Evolutionary conservation across 345 rosid species (phyloP), one percentile per base, ranked within the genome.

Genomic region (Psidium guajava): DNA sequence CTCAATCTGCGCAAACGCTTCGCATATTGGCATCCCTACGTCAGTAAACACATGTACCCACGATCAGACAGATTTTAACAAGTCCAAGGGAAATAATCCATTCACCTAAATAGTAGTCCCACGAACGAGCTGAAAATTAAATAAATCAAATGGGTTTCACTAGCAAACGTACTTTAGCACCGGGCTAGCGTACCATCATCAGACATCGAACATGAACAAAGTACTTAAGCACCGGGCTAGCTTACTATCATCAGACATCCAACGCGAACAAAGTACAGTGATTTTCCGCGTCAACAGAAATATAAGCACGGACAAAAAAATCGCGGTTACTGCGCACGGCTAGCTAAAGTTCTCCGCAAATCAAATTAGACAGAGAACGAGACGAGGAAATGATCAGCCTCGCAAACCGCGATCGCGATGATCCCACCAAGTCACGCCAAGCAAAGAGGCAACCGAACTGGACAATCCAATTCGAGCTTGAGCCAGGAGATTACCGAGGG

Each of bases 21-120:
- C 99, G 42, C 95, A 93, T 58, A 97, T 91, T 6, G 99, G 98
- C 98, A 97, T 96, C 73, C 98, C 99, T 96, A 83, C 51, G 86
- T 83, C 86, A 85, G 51, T 83, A 69, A 73, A 81, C 42, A 64
- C 42, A 28, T 15, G 75, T 16, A 64, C 75, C 75, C 22, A 64
- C 42, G 42, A 32, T 64, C 36, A 64, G 75, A 64, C 75, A 28
- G 1, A 7, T 14, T 28, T 64, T 64, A 28, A 28, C 75, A 18
- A 64, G 42, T 7, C 75, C 75, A 15, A 59, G 20, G 47, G 77
- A 18, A 40, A 18, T 44, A 8, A 69, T 36, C 24, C 77, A 36
- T 69, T 32, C 77, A 20, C 77, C 44, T 69, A 32, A 69, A 36
- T 21, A 16, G 12, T 10, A 32, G 77, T 40, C 77, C 77, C 47